Percentiles rank a stretch among this genome's conserved stretches.
Conservation (phyloP, 169 alveolate species). For the Eimeria mitis region DNA sequence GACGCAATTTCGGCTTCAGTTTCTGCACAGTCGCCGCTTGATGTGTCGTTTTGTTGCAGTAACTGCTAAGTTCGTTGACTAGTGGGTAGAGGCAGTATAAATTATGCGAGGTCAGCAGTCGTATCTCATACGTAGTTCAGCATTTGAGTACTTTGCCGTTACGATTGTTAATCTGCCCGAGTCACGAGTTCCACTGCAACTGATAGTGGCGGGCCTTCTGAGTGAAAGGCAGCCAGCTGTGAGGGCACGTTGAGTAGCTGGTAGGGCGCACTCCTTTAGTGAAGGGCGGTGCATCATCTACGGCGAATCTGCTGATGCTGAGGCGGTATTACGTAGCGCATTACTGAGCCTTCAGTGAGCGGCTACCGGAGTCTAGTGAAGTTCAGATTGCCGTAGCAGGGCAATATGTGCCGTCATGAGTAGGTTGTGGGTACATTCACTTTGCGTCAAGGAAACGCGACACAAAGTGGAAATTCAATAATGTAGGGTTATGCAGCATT, state of each 20-base stretch:
- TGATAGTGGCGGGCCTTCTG: too few species aligned
- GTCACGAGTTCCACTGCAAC: too few species aligned
- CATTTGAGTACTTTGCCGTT: too few species aligned
- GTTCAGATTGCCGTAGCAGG: too few species aligned
- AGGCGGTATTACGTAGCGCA: background rate
- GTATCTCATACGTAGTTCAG: too few species aligned
- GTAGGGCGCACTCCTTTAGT: too few species aligned
- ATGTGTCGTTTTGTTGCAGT: background rate
- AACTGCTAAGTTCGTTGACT: background rate
- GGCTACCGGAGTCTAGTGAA: too few species aligned
- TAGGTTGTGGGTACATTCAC: background rate
- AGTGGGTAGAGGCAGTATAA: background rate
- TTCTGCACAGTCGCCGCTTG: slow-evolving; percentile 27
- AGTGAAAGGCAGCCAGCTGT: too few species aligned
- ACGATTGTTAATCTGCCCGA: too few species aligned
- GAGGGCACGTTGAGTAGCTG: too few species aligned
- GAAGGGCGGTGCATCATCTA: background rate
- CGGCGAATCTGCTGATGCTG: background rate
- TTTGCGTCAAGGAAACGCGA: background rate
- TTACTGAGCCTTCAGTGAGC: background rate
- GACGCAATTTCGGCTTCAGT: slow-evolving; percentile 42
- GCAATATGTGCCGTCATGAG: background rate
- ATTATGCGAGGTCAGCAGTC: background rate
- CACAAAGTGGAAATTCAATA: too few species aligned
- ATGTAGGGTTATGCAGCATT: too few species aligned